Base-by-base conservation (phyloP, 2,329 filamentous ascomycete species). In the Fusarium subglutinans region DNA sequence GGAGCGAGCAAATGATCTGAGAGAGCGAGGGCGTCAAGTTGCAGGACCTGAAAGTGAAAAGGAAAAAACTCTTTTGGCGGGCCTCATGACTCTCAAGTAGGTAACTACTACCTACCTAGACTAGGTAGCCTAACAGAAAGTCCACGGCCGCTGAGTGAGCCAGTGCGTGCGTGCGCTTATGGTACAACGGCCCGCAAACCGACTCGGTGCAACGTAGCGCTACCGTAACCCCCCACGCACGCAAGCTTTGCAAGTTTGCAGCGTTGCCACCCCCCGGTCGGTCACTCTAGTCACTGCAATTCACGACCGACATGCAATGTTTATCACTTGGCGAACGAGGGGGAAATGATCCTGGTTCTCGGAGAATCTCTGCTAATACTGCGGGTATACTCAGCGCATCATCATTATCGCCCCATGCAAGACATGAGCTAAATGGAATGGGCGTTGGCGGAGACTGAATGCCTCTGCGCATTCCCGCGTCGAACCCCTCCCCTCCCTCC, bases 41-140 rank as follows among this genome's bases (percentile, higher is more conserved):
- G 63, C 45, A 53, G 45, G 40, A 30, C 44, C 37, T 28, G 40
- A 63, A 33, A 37, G 33, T 54, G 48, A 41, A 38, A 40, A 48
- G 6, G 45, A 50, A 56, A 70, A 70, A 70, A 45, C 22, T 60
- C 66, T 70, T 45, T 53, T 66, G 53, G 67, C 47, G 67, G 67
- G 60, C 66, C 59, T 58, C 47, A 54, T 54, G 67, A 66, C 58
- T 66, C n/a, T 70, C 45, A 66, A 70, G 67, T 68, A 68, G 66
- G 33, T 35, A 35, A 3, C 24, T 24, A 3, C 24, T 24, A 24
- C 35, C 35, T 37, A 18, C 35, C 41, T 66, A 66, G 61, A 3
- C 33, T 33, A 33, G 30, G 30, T 30, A 30, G 30, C 44, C 44
- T 54, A 65, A 24, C 51, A 70, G 58, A 70, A 65, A 45, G 33